These are phyloP conservation scores for Fusarium falciforme DNA, from an alignment of 2,329 filamentous ascomycete species.

Conservation along the genomic window DNA sequence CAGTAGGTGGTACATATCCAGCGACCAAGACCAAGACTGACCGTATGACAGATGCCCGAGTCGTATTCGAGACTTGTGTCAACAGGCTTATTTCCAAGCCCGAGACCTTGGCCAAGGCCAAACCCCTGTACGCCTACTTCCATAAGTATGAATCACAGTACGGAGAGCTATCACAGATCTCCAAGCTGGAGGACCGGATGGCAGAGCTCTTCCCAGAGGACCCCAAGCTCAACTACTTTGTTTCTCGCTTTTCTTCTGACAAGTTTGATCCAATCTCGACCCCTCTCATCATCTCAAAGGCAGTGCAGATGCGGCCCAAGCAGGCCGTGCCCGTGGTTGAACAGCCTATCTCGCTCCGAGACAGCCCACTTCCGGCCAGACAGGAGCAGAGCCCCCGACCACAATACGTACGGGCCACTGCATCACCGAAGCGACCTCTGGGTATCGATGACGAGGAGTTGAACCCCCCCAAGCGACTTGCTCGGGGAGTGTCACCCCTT, in stretches of 20 bases:
- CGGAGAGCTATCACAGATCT: slow-evolving; percentile 90
- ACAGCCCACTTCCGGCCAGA: slow-evolving; percentile 55
- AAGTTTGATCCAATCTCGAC: slow-evolving; percentile 85
- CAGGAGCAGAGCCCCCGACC: slow-evolving; percentile 59
- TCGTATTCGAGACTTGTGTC: slow-evolving; percentile 95
- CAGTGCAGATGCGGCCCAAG: slow-evolving; percentile 79
- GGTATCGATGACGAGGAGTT: slow-evolving; percentile 77
- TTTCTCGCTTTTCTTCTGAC: slow-evolving; percentile 75
- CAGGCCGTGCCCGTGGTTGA: slow-evolving; percentile 66
- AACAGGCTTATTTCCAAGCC: slow-evolving; percentile 83
- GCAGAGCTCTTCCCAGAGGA: slow-evolving; percentile 92
- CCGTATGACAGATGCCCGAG: slow-evolving; percentile 78
- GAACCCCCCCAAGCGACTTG: slow-evolving; percentile 84
- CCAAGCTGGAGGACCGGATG: slow-evolving; percentile 93
- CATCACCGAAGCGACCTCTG: slow-evolving; percentile 72
- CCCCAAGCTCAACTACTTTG: slow-evolving; percentile 79
- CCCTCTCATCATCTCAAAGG: slow-evolving; percentile 85
- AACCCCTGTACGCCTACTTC: slow-evolving; percentile 89
- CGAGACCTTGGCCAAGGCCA: slow-evolving; percentile 79
- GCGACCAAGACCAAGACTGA: slow-evolving; percentile 26
- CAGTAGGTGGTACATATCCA: slow-evolving; percentile 68
- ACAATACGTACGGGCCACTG: slow-evolving; percentile 59
- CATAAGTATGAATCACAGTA: slow-evolving; percentile 96
- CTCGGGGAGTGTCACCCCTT: slow-evolving; percentile 89
- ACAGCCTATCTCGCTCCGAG: slow-evolving; percentile 57